Conservation (phyloP, 2,329 filamentous ascomycete species). For the Pseudogymnoascus sp. region DNA sequence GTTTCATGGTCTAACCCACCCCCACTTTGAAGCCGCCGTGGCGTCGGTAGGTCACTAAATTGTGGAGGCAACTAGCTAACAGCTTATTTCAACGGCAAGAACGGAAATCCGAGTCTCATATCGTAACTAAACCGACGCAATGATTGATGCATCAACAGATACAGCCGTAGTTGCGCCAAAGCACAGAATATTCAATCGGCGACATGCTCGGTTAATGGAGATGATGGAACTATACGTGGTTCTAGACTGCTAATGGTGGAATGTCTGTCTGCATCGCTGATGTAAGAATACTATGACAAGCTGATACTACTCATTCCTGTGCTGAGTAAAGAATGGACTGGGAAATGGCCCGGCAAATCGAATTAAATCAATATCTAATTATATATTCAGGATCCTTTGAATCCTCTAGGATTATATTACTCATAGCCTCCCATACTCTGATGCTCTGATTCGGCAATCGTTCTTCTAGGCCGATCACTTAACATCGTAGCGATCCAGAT, state of each 20-base stretch:
- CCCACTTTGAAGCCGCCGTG: background rate
- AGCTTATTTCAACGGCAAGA: background rate
- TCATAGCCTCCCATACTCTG: background rate
- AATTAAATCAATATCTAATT: background rate
- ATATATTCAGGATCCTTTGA: background rate
- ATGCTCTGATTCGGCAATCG: background rate
- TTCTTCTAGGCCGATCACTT: slow-evolving; percentile 10
- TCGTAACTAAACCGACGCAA: background rate
- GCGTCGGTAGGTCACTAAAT: background rate
- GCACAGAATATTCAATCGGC: background rate
- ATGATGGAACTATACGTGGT: background rate
- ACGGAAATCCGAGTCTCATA: background rate
- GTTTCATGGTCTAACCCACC: background rate
- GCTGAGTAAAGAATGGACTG: background rate
- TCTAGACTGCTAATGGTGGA: background rate
- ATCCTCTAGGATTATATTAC: background rate
- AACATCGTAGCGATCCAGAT: slow-evolving; percentile 49
- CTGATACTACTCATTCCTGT: background rate
- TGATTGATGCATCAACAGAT: background rate
- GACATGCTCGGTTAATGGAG: background rate
- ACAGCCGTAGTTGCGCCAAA: background rate
- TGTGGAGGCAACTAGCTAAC: background rate
- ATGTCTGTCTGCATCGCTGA: background rate
- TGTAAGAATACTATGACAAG: background rate
- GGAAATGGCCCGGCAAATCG: background rate